Evolutionary conservation across 345 rosid genomes (phyloP), one percentile per base, ranked within the genome.

Genomic region (Euphorbia peplus): DNA sequence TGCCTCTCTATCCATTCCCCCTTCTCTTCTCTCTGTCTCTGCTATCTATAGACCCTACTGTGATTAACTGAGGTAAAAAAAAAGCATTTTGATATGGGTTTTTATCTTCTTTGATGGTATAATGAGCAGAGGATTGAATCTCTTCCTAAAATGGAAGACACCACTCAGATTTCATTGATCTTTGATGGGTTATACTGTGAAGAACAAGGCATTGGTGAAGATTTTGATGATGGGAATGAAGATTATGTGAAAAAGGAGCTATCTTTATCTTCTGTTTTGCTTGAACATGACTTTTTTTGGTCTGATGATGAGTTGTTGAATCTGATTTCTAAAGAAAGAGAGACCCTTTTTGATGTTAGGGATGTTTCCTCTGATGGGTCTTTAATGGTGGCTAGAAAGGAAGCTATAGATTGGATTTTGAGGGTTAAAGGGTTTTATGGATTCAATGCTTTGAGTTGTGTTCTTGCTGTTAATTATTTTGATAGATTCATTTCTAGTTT

Each of bases 381-480:
- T 62, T 67, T 82, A 21, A 57, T 75, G 66, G 70, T 78, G 42
- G 81, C 79, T 75, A 85, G 97, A 10, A 78, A 60, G 64, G 86
- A 88, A 21, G 93, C 92, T 70, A 58, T 93, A 26, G 90, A 82
- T 50, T 93, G 97, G 96, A 59, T 93, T 75, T 68, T 83, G 47
- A 86, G 82, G 72, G 92, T 79, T 6, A 88, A 80, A 56, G 85
- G 85, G 69, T 85, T 76, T 60, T 83, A 77, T 73, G 92, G 87
- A 48, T 91, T 93, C 77, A 67, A 73, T 79, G 84, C 91, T 48
- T 77, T 82, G 83, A 91, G 93, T 53, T 68, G 78, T 66, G 76
- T 85, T 66, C 88, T 91, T 73, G 96, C 98, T 70, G 86, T 91
- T 59, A 89, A 89, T 72, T 93, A 89, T 83, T 91, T 93, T 39